Evolutionary conservation across 805 yeast genomes (phyloP), one percentile per base, ranked within the genome.

Genomic region (Saccharomycopsis sp.): DNA sequence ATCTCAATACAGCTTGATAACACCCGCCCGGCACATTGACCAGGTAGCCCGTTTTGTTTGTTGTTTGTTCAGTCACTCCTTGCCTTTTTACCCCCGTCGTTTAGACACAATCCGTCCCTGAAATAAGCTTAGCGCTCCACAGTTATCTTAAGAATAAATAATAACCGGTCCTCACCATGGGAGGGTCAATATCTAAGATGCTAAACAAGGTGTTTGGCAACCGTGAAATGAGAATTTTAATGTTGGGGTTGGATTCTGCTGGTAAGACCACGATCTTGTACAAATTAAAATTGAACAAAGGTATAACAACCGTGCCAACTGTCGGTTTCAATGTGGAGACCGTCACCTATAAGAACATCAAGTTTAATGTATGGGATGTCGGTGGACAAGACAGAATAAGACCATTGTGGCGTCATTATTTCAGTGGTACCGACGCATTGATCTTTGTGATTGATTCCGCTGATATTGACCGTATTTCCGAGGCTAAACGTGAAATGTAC

Each of bases 361-460:
- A 87, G 58, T 87, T 89, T 75, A 89, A 90, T 61, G 91, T 89
- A 69, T 89, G 96, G 96, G 96, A 89, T 72, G 94, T 94, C 62
- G 97, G 97, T 74, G 97, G 97, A 70, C 97, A 90, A 75, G 96
- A 88, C 67, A 78, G 96, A 71, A 82, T 91, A 65, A 82, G 97
- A 69, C 96, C 96, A 0, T 77, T 92, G 59, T 92, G 98, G 97
- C 84, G 97, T 72, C 97, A 92, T 70, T 92, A 92, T 73, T 90
- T 87, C 73, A 88, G 96, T 12, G 96, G 96, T 44, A 89, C 97
- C 2, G 87, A 90, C 69, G 97, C 96, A 8, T 78, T 92, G 59
- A 89, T 92, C 57, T 92, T 89, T 71, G 97, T 92, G 57, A 86
- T 92, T 61, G 98, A 92, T 72, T 81, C 90, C 3, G 82, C 87